A percentile compares a stretch with the other conserved stretches of the same genome.
Conservation (phyloP, 495 filamentous ascomycete species). For the Pyrenopolyporus hunteri region DNA sequence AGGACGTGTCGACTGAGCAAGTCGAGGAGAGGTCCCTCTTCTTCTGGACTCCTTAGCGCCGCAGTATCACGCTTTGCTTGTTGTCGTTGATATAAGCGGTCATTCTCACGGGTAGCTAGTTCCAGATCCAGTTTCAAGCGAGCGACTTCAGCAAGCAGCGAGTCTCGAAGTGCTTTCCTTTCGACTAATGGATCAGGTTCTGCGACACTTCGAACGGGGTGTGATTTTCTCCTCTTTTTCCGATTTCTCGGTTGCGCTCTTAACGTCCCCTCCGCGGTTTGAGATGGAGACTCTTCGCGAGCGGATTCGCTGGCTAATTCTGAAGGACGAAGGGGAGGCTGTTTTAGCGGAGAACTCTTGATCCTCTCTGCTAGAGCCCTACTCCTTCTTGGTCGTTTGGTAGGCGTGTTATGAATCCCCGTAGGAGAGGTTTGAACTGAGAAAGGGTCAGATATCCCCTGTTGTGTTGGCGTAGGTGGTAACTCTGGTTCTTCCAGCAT, state of each 20-base stretch:
- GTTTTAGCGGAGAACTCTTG: constrained; percentile 55
- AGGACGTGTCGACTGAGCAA: constrained; percentile 48
- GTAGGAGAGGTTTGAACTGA: constrained; percentile 55
- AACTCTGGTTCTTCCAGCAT: constrained; percentile 65
- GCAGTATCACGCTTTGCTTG: constrained; percentile 6
- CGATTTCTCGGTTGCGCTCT: constrained; percentile 31
- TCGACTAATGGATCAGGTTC: constrained; percentile 47
- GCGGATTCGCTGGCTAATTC: not conserved
- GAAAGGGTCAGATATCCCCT: constrained; percentile 60
- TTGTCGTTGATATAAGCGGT: constrained; percentile 45
- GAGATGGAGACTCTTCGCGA: constrained; percentile 21
- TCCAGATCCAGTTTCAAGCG: constrained; percentile 46
- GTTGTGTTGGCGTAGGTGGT: constrained; percentile 70
- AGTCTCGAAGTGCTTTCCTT: constrained; percentile 48
- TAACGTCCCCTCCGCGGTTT: not conserved
- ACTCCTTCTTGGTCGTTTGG: constrained; percentile 50
- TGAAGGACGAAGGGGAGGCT: constrained; percentile 43
- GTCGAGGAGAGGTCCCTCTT: constrained; percentile 44
- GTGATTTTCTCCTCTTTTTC: constrained; percentile 32
- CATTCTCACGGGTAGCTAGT: constrained; percentile 47
- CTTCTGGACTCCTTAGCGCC: constrained; percentile 28
- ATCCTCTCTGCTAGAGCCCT: constrained; percentile 47
- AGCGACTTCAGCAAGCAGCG: constrained; percentile 47
- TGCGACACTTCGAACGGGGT: constrained; percentile 44
- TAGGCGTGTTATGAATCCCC: constrained; percentile 61